Conservation (phyloP, 1,139 yeast genomes). For the Debaryomycetaceae sp. region DNA sequence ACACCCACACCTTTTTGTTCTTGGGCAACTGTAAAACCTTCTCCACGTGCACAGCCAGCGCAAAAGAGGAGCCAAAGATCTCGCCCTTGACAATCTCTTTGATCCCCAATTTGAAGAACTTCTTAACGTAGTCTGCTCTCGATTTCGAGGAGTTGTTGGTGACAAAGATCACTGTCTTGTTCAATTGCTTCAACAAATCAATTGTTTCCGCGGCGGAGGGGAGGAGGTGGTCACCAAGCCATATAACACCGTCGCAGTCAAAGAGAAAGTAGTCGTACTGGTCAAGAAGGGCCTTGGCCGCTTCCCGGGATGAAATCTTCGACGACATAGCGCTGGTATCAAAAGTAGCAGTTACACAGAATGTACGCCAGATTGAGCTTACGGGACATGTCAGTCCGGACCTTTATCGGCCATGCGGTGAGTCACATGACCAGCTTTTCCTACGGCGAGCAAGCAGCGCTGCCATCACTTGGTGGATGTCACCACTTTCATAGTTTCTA, state of each 20-base stretch:
- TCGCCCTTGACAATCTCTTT: constrained; percentile 59
- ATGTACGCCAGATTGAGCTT: too few relatives aligned
- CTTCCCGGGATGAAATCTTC: constrained; percentile 19
- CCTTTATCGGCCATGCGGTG: too few relatives aligned
- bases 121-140: constrained; percentile 66
- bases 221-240: constrained; percentile 45
- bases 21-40: constrained; percentile 66
- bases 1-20: constrained; percentile 51
- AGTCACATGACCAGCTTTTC: too few relatives aligned
- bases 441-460: too few relatives aligned
- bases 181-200: constrained; percentile 24
- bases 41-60: constrained; percentile 81
- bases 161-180: constrained; percentile 76
- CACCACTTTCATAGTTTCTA: too few relatives aligned
- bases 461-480: too few relatives aligned
- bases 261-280: constrained; percentile 39
- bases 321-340: constrained; percentile 16
- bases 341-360: too few relatives aligned
- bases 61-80: constrained; percentile 87
- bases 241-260: constrained; percentile 48
- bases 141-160: constrained; percentile 95
- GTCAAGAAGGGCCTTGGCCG: constrained; percentile 20
- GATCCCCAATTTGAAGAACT: constrained; percentile 74
- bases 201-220: constrained; percentile 40
- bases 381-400: too few relatives aligned